Conservation (phyloP, 768 basidiomycete species). For the Termitomyces sp. region DNA sequence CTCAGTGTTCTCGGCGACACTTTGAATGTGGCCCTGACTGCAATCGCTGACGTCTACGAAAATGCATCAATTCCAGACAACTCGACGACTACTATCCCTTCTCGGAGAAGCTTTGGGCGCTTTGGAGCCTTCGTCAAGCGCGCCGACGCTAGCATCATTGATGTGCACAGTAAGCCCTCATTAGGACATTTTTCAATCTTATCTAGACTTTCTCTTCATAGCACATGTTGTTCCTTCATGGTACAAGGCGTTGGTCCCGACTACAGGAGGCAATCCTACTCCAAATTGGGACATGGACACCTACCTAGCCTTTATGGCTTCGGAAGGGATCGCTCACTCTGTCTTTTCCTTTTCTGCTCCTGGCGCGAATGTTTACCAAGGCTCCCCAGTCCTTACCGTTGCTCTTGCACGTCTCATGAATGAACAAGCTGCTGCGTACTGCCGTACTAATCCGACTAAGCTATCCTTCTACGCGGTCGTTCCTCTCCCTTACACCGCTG, state of each 20-base stretch:
- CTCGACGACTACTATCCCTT: slow-evolving; percentile 3
- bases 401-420: slow-evolving; percentile 31
- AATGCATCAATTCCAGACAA: not conserved
- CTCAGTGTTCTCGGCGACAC: slow-evolving; percentile 17
- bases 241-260: slow-evolving; percentile 24
- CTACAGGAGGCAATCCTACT: slow-evolving; percentile 22
- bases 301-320: slow-evolving; percentile 25
- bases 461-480: slow-evolving; percentile 29
- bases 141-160: slow-evolving; percentile 17
- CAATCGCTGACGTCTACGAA: slow-evolving; percentile 18
- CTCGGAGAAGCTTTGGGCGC: slow-evolving; percentile 2
- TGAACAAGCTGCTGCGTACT: slow-evolving; percentile 28
- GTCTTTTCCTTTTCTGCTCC: slow-evolving; percentile 27
- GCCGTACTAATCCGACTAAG: slow-evolving; percentile 19
- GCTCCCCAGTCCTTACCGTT: slow-evolving; percentile 20
- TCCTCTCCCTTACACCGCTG: slow-evolving; percentile 27
- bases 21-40: slow-evolving; percentile 18
- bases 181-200: not conserved
- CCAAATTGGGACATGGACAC: slow-evolving; percentile 23
- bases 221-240: slow-evolving; percentile 26
- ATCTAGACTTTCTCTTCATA: not conserved
- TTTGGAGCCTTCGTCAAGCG: slow-evolving; percentile 11
- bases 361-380: slow-evolving; percentile 24
- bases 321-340: slow-evolving; percentile 23
- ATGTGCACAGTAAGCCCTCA: slow-evolving; percentile 22